Evolutionary conservation across 106 monocot genomes (phyloP), one percentile per base, ranked within the genome.

Genomic region (Ottelia alismoides): DNA sequence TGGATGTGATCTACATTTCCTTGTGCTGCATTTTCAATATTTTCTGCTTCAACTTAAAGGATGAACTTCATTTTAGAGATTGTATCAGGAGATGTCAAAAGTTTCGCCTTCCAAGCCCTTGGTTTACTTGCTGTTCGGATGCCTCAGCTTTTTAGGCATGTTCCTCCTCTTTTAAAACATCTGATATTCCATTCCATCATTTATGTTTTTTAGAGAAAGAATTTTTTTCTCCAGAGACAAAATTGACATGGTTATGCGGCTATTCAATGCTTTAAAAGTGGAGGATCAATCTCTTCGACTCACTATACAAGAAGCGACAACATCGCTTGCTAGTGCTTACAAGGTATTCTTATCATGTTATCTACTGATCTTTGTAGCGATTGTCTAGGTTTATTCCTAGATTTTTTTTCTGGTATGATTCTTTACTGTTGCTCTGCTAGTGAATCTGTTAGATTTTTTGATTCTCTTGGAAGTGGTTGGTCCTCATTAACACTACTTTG

Each of bases 81-180:
- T 62, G 35, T 55, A 58, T 22, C 69, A 62, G 68, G 68, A 47
- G 82, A 79, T 67, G 74, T 75, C 27, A 88, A 79, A 79, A 50
- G 55, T 26, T 98, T 89, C 70, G 82, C 78, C 12, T 98, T 74
- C 67, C 96, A 98, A 77, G 88, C 89, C 35, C 89, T 89, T 52
- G 96, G 89, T 25, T 63, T 98, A 61, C 89, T 98, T 77, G 89
- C 96, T 11, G 65, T 72, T 71, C 85, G 96, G 28, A 62, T 98
- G 82, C 96, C 96, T 45, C 78, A 85, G 51, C 85, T 89, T 67
- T 98, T 98, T 74, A 88, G 85, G 96, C 58, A 76, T 29, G 72
- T 10, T 22, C 54, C 53, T 43, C 16, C 40, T 16, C 40, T 43
- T 43, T n/a, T n/a, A n/a, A n/a, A n/a, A n/a, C n/a, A n/a, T n/a